phyloP scores from a whole-genome alignment of 2,329 filamentous ascomycete species.

The Diaporthe sp. region DNA sequence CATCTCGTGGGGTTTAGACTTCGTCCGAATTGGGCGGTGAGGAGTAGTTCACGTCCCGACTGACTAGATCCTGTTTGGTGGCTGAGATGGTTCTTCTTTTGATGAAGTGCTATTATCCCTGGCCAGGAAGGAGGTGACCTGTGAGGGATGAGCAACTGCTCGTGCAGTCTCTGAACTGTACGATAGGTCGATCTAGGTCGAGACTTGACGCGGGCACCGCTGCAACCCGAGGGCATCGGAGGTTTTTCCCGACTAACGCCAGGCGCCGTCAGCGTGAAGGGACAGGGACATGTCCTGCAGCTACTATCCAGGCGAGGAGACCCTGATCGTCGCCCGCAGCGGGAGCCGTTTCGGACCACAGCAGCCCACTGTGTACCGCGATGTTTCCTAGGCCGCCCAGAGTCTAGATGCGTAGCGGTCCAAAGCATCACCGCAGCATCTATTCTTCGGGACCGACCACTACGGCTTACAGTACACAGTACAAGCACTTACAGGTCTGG shows the following conservation, averaged over 20 bases:
- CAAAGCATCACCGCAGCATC: constrained; percentile 25
- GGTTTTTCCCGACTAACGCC: constrained; percentile 20
- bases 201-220: constrained; percentile 3
- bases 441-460: background rate
- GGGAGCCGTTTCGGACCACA: constrained; percentile 16
- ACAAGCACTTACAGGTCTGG: background rate
- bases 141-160: constrained; percentile 7
- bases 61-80: constrained; percentile 15
- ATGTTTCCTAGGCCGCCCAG: constrained; percentile 19
- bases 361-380: background rate
- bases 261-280: background rate
- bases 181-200: background rate
- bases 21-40: constrained; percentile 26
- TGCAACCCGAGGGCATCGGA: constrained; percentile 2
- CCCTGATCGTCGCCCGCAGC: constrained; percentile 28
- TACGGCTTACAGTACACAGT: background rate
- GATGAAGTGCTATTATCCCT: background rate
- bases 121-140: background rate
- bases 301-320: constrained; percentile 14
- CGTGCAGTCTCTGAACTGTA: constrained; percentile 4
- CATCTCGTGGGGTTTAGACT: constrained; percentile 29
- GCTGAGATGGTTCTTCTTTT: constrained; percentile 5
- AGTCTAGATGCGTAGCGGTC: constrained; percentile 11
- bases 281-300: constrained; percentile 9
- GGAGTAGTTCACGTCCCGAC: constrained; percentile 17